These are phyloP conservation scores for Afroboletus lepidellus DNA, from an alignment of 1,284 basidiomycete species.

Conservation along the genomic window DNA sequence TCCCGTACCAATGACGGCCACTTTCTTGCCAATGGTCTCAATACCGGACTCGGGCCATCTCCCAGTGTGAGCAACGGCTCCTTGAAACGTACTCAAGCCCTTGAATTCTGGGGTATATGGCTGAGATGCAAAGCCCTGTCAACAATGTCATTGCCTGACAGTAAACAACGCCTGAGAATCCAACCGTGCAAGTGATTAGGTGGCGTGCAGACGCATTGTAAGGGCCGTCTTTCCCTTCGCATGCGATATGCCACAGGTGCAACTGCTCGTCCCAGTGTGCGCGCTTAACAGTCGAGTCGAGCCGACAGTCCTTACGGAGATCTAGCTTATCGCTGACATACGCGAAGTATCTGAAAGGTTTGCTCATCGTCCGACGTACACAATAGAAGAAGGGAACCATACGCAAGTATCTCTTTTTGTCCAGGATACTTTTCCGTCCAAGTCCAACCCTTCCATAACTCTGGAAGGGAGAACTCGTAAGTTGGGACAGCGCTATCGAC, in stretches of 20 bases:
- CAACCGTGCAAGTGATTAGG: background rate
- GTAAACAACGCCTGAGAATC: background rate
- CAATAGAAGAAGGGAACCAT: background rate
- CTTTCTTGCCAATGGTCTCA: no score
- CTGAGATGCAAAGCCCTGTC: no score
- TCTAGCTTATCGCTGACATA: conserved; percentile 14
- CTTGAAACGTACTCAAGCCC: no score
- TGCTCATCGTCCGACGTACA: no score
- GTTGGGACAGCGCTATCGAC: background rate
- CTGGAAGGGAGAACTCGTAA: background rate
- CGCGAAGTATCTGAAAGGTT: conserved; percentile 6
- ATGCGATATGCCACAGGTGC: conserved; percentile 10
- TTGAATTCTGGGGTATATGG: no score
- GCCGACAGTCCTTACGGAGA: conserved; percentile 11
- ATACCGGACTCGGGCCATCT: background rate
- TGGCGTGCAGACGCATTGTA: conserved; percentile 11
- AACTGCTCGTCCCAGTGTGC: no score
- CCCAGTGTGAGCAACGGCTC: background rate
- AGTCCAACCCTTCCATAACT: background rate
- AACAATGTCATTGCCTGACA: no score
- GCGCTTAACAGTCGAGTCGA: conserved; percentile 1
- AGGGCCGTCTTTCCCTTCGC: conserved; percentile 3
- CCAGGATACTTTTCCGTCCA: background rate
- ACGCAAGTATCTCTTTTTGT: background rate
- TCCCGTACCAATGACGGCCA: no score